A percentile compares a stretch with the other conserved stretches of the same genome.
Conservation (phyloP, 345 rosid species). For the Nephelium lappaceum region DNA sequence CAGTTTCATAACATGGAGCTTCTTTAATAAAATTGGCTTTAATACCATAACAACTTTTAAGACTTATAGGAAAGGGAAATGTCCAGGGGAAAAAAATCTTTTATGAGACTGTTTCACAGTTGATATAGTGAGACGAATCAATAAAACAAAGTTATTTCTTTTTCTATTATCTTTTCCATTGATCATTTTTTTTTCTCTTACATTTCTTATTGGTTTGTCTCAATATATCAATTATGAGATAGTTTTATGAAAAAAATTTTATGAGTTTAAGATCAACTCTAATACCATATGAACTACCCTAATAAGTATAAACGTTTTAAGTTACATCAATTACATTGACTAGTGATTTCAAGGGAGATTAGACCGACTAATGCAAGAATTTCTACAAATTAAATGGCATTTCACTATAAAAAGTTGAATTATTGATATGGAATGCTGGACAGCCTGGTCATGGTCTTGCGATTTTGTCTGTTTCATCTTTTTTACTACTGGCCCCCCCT, state of each 20-base stretch:
- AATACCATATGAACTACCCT: neutral
- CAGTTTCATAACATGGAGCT: neutral
- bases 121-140: no score
- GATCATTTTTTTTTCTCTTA: no score
- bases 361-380: neutral
- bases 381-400: neutral
- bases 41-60: no score
- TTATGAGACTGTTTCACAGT: no score
- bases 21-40: neutral
- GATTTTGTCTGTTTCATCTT: constrained; percentile 18
- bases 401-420: constrained; percentile 1
- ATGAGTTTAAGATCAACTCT: no score
- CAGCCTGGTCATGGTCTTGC: constrained; percentile 17
- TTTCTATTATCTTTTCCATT: no score
- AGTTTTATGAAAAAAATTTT: no score
- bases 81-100: no score
- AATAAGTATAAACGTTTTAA: neutral
- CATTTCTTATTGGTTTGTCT: no score
- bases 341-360: neutral
- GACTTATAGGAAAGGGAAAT: no score
- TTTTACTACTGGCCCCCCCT: constrained; percentile 5
- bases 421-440: constrained; percentile 2
- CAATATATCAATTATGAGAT: no score
- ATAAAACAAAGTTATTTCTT: no score
- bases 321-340: neutral